These are phyloP conservation scores for Basipetospora chlamydospora DNA, from an alignment of 2,329 filamentous ascomycete species.

Conservation along the genomic window DNA sequence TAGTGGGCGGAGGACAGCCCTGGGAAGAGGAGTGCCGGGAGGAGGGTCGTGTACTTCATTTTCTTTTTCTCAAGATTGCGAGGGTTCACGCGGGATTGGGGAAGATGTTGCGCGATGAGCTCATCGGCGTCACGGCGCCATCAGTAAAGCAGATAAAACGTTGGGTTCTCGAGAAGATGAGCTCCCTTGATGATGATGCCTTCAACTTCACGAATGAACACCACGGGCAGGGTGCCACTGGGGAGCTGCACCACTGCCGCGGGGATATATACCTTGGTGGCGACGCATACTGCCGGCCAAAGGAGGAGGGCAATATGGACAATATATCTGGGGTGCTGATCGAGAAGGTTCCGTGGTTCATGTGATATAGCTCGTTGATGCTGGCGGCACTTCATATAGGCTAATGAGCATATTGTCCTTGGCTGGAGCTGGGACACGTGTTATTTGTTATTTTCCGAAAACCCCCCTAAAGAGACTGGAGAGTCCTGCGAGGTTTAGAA, in stretches of 20 bases:
- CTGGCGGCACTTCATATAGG: slow-evolving; percentile 5
- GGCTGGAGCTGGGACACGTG: neutral
- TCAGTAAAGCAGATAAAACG: too few relatives aligned
- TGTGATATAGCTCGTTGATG: neutral
- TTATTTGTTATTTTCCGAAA: too few relatives aligned
- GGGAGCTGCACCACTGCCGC: too few relatives aligned
- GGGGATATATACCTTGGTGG: too few relatives aligned
- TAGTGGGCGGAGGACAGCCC: neutral
- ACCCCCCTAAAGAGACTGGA: too few relatives aligned
- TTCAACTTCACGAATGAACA: too few relatives aligned
- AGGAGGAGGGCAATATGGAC: neutral
- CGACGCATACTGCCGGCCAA: neutral
- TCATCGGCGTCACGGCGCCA: too few relatives aligned
- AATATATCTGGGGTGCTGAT: neutral
- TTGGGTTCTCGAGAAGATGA: too few relatives aligned
- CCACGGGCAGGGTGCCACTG: too few relatives aligned
- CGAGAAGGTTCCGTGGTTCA: neutral
- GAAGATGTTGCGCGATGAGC: neutral
- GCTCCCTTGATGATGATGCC: too few relatives aligned
- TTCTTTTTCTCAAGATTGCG: too few relatives aligned
- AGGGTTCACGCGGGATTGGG: neutral
- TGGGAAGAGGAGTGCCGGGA: neutral
- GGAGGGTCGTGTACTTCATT: slow-evolving; percentile 1
- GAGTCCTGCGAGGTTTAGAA: too few relatives aligned
- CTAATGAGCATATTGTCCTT: neutral